Percentiles rank a stretch among this genome's conserved stretches.
phyloP scores from a whole-genome alignment of 2,329 filamentous ascomycete species.

The Epichloe coenophiala region DNA sequence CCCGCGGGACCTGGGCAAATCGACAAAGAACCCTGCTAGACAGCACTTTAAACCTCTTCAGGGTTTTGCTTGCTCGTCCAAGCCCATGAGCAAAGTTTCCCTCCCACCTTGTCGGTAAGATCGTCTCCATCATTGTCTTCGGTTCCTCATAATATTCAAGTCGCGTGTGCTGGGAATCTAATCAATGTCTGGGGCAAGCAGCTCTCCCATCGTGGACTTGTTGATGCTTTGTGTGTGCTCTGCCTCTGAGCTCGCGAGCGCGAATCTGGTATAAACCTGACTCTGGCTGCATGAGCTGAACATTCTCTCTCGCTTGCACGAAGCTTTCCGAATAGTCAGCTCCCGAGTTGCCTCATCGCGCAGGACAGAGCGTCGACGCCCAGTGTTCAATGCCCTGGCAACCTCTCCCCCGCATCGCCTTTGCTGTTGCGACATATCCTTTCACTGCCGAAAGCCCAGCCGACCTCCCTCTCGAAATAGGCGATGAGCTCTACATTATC shows the following conservation, averaged over 20 bases:
- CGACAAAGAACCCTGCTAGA: constrained; percentile 5
- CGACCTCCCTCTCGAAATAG: constrained; percentile 91
- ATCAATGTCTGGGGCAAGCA: not conserved
- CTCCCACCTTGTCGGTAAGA: not conserved
- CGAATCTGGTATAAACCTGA: not conserved
- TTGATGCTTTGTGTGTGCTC: not conserved
- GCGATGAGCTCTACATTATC: constrained; percentile 97
- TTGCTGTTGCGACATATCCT: constrained; percentile 90
- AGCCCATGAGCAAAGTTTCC: not conserved
- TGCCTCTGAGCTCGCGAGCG: constrained; percentile 3
- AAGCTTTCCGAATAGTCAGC: not conserved
- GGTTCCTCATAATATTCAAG: not conserved
- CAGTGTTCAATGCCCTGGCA: constrained; percentile 73
- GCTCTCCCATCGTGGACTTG: not conserved
- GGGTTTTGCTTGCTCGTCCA: constrained; percentile 1
- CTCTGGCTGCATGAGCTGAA: not conserved
- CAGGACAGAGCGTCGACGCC: constrained; percentile 7
- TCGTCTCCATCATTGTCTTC: not conserved
- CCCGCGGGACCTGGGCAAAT: not conserved
- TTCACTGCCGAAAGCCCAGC: constrained; percentile 77
- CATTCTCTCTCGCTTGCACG: not conserved
- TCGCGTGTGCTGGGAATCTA: not conserved
- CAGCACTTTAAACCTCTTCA: not conserved
- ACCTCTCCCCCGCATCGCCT: constrained; percentile 91
- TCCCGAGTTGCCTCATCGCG: constrained; percentile 2